Percentiles rank a stretch among this genome's conserved stretches.
Conservation (phyloP, 345 rosid species). For the Linum trigynum region DNA sequence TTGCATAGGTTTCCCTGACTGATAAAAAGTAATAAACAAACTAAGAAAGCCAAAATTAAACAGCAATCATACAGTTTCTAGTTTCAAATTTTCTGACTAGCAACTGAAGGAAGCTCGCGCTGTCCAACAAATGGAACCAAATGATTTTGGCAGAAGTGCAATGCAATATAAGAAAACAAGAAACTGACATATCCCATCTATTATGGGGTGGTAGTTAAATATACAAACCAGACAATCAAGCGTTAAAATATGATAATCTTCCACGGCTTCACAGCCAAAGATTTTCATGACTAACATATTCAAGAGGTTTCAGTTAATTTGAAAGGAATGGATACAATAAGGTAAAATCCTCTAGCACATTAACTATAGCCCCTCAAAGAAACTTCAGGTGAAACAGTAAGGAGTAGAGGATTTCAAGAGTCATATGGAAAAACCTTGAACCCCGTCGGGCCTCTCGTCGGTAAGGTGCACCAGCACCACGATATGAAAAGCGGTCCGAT, state of each 20-base stretch:
- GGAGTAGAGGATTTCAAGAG: constrained; percentile 16
- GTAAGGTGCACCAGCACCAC: constrained; percentile 90
- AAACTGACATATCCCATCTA: no score
- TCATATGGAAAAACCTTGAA: constrained; percentile 58
- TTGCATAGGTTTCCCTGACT: constrained; percentile 90
- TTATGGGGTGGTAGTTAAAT: background rate
- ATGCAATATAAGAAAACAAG: background rate
- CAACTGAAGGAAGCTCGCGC: background rate
- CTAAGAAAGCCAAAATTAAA: no score
- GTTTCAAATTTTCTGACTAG: background rate
- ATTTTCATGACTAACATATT: background rate
- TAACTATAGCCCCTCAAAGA: constrained; percentile 4
- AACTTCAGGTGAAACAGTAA: constrained; percentile 8
- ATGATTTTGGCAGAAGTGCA: background rate
- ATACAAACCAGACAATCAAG: background rate
- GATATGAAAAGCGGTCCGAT: constrained; percentile 66
- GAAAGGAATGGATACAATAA: background rate
- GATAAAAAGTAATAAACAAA: constrained; percentile 12
- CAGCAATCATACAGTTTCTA: background rate
- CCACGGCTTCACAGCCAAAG: background rate
- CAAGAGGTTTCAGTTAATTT: background rate
- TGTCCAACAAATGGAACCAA: background rate
- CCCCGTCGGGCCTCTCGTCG: constrained; percentile 67
- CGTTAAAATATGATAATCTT: background rate
- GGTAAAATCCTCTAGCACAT: background rate